Evolutionary conservation across 1,284 basidiomycete genomes (phyloP).

Genomic region (Austroboletus niveus): DNA sequence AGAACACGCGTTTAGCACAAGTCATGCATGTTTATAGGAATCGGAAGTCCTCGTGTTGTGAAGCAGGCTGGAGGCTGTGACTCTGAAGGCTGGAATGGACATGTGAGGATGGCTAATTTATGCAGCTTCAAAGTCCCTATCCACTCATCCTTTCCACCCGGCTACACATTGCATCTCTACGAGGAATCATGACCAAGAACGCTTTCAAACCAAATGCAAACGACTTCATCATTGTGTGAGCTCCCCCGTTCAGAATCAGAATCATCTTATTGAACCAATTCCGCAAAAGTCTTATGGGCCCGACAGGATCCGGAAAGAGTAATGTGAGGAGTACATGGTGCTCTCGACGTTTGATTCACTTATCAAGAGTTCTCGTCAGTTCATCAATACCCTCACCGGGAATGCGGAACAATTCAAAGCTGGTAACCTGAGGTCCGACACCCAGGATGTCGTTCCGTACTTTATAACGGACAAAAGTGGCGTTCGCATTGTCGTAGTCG

Average conservation of each 20-base stretch:
- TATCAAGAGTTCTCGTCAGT: slow-evolving; percentile 12
- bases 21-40: background rate
- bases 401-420: background rate
- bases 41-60: background rate
- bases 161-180: background rate
- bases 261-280: background rate
- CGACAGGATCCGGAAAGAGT: slow-evolving; percentile 22
- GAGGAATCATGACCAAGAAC: slow-evolving; percentile 1
- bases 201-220: slow-evolving; percentile 7
- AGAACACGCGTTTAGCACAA: background rate
- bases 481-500: slow-evolving; percentile 19
- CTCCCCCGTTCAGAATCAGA: background rate
- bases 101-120: background rate
- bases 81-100: background rate
- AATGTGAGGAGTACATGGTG: slow-evolving; percentile 7
- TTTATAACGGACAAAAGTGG: background rate
- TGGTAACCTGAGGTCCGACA: slow-evolving; percentile 11
- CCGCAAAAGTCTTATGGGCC: slow-evolving; percentile 18
- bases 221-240: slow-evolving; percentile 16
- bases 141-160: background rate
- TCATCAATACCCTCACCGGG: slow-evolving; percentile 18
- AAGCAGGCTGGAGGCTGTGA: background rate
- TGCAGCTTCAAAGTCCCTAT: background rate
- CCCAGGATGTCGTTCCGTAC: slow-evolving; percentile 11
- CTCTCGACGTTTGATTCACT: background rate